Percentiles rank a stretch among this genome's conserved stretches.
Evolutionary conservation across 202 grass and related monocot species (phyloP).

Genomic region (Bolboschoenoplectus hybrid): DNA sequence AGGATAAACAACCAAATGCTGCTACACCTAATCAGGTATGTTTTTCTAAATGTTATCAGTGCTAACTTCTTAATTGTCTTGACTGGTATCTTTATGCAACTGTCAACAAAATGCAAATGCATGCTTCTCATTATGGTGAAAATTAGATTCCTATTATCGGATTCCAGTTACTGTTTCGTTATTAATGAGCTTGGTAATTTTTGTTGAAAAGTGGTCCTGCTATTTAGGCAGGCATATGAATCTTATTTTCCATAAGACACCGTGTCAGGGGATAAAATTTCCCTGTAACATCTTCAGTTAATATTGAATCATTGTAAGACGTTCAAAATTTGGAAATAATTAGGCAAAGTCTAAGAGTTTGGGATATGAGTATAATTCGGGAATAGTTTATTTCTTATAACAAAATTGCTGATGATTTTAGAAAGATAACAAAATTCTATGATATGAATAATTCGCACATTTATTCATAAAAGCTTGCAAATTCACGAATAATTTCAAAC

Average conservation of each 20-base stretch:
- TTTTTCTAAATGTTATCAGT: conserved; percentile 26
- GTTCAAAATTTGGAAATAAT: background rate
- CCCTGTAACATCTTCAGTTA: background rate
- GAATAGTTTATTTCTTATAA: background rate
- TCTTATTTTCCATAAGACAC: background rate
- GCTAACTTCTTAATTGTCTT: conserved; percentile 4
- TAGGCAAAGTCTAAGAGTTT: background rate
- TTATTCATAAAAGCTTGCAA: background rate
- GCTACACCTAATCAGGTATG: conserved; percentile 84
- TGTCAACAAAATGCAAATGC: background rate
- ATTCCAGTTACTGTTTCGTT: background rate
- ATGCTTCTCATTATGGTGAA: background rate
- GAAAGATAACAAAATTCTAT: background rate
- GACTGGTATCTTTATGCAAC: no score
- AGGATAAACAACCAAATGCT: conserved; percentile 60
- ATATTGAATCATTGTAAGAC: background rate
- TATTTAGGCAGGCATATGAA: background rate
- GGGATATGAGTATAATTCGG: background rate
- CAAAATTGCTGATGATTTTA: background rate
- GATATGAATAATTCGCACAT: background rate
- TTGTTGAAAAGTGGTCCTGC: background rate
- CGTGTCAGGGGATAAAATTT: background rate
- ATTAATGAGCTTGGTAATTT: no score
- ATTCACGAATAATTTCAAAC: background rate
- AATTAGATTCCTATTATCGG: background rate